phyloP scores from a whole-genome alignment of 257 asterid species.

The Ballota nigra region DNA sequence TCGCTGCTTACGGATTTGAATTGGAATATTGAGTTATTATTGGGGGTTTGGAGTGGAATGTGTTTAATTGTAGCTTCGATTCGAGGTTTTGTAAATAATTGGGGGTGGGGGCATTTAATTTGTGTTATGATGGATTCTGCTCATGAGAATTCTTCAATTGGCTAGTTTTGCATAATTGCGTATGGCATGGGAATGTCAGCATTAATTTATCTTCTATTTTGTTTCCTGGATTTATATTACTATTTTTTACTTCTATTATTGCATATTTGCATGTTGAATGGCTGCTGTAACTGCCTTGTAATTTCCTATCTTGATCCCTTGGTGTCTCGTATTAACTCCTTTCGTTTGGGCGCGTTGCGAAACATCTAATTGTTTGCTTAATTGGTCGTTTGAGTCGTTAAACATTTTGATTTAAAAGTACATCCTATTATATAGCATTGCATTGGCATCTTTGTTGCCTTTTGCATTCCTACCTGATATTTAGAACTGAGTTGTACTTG shows the following conservation, averaged over 20 bases:
- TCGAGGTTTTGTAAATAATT: background rate
- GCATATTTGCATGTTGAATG: conserved; percentile 18
- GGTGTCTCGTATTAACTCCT: background rate
- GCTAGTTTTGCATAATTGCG: background rate
- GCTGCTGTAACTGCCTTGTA: background rate
- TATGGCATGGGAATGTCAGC: background rate
- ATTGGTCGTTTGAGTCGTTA: background rate
- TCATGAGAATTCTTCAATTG: background rate
- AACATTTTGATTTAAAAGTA: background rate
- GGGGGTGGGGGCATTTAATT: conserved; percentile 5
- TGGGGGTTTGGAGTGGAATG: conserved; percentile 21
- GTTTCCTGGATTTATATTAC: background rate
- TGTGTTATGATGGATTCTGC: conserved; percentile 6
- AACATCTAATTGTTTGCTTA: background rate
- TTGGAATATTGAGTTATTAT: background rate
- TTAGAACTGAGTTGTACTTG: background rate
- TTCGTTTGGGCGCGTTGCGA: conserved; percentile 11
- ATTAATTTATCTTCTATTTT: conserved; percentile 2
- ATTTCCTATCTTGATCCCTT: background rate
- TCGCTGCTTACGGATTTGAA: background rate
- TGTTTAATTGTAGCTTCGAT: conserved; percentile 15
- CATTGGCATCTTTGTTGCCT: conserved; percentile 2
- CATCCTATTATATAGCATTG: background rate
- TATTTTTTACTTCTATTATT: background rate
- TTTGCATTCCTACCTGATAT: background rate